Conservation (phyloP, 345 rosid genomes). For the Durio zibethinus region DNA sequence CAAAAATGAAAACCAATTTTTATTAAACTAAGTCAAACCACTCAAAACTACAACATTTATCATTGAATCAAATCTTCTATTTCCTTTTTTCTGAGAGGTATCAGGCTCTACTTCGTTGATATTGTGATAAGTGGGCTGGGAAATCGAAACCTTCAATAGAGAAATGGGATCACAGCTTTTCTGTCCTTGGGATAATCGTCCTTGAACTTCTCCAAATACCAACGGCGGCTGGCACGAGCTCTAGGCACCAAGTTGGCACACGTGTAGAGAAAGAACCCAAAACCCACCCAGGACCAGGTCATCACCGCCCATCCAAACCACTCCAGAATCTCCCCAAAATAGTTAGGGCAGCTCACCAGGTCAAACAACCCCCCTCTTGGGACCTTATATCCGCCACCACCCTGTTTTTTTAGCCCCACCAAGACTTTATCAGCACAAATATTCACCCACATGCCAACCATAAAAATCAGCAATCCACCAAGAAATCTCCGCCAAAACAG, state of each 20-base stretch:
- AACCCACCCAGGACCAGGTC: constrained; percentile 84
- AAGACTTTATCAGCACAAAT: constrained; percentile 63
- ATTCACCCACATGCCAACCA: constrained; percentile 64
- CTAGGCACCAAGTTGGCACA: constrained; percentile 80
- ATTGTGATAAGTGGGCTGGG: neutral
- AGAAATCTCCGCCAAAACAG: constrained; percentile 57
- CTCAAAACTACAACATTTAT: neutral
- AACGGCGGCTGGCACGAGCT: constrained; percentile 56
- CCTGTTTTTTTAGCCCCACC: constrained; percentile 56
- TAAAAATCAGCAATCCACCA: constrained; percentile 49
- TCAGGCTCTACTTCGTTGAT: neutral
- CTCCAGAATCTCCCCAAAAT: constrained; percentile 77
- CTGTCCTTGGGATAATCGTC: constrained; percentile 66
- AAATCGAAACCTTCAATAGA: constrained; percentile 27
- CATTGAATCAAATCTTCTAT: neutral
- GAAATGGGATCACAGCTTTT: constrained; percentile 74
- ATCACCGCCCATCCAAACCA: constrained; percentile 90
- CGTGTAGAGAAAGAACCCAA: constrained; percentile 71
- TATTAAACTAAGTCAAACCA: neutral
- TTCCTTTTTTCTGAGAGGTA: too few species aligned
- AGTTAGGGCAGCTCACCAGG: constrained; percentile 81
- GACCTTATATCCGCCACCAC: constrained; percentile 66
- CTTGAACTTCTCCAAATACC: constrained; percentile 76
- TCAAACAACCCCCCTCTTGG: constrained; percentile 87
- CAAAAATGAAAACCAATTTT: neutral